Percentiles rank a stretch among this genome's conserved stretches.
Conservation (phyloP, 306 rosid species). For the Malus sylvestris region DNA sequence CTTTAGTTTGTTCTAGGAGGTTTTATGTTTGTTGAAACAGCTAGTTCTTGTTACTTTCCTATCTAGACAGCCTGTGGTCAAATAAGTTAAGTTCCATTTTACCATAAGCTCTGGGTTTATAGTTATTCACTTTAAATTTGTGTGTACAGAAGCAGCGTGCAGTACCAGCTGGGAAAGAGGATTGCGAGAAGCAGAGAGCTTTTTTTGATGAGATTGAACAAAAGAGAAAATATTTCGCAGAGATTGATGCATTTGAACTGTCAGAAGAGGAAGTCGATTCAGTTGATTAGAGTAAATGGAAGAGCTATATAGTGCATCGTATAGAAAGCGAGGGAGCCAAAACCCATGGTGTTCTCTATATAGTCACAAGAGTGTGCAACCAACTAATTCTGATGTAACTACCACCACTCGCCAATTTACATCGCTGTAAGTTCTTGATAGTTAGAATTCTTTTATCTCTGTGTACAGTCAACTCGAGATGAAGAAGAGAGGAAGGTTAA, state of each 20-base stretch:
- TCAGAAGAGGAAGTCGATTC: slow-evolving; percentile 62
- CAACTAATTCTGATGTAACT: slow-evolving; percentile 10
- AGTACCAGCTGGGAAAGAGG: slow-evolving; percentile 7
- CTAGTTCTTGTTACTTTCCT: background rate
- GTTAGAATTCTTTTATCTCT: background rate
- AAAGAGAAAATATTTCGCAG: slow-evolving; percentile 14
- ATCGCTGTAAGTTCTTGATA: background rate
- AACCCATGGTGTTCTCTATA: slow-evolving; percentile 18
- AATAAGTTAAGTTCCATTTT: background rate
- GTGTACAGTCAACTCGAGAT: slow-evolving; percentile 2
- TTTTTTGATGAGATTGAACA: no score
- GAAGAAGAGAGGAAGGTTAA: background rate
- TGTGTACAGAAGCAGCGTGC: slow-evolving; percentile 39
- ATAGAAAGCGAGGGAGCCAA: slow-evolving; percentile 8
- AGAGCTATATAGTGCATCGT: background rate
- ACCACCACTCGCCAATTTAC: slow-evolving; percentile 6
- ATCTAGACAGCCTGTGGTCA: background rate
- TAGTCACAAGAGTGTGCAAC: slow-evolving; percentile 18
- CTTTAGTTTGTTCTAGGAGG: background rate
- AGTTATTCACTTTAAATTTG: slow-evolving; percentile 18
- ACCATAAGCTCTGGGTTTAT: background rate
- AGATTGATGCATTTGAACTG: slow-evolving; percentile 63
- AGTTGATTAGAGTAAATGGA: slow-evolving; percentile 31
- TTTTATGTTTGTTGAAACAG: background rate
- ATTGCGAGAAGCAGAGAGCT: slow-evolving; percentile 44